Evolutionary conservation across 345 rosid species (phyloP).

Genomic region (Citrus reticulata): DNA sequence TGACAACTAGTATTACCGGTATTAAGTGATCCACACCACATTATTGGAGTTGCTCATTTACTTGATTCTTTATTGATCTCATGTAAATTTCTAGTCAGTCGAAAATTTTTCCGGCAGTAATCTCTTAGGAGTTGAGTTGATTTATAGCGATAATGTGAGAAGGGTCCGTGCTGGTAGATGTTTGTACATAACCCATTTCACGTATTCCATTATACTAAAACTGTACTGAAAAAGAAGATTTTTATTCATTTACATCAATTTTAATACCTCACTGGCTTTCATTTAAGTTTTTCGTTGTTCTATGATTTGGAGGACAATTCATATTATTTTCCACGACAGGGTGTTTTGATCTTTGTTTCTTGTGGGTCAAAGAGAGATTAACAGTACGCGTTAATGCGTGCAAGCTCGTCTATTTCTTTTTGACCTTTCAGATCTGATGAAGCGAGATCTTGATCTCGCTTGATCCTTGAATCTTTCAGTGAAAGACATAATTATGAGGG

Average conservation of each 20-base stretch:
- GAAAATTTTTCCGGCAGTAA: slow-evolving; percentile 12
- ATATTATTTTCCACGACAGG: background rate
- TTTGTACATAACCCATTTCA: slow-evolving; percentile 28
- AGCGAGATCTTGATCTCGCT: no score
- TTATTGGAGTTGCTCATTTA: slow-evolving; percentile 12
- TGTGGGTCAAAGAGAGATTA: background rate
- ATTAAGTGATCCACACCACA: slow-evolving; percentile 6
- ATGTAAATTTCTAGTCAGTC: slow-evolving; percentile 34
- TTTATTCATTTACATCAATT: background rate
- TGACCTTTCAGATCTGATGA: no score
- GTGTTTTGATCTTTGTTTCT: background rate
- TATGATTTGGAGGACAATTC: background rate
- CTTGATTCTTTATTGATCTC: slow-evolving; percentile 29
- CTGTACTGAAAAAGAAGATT: background rate
- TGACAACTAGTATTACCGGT: background rate
- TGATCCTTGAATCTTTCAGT: no score
- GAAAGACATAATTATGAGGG: no score
- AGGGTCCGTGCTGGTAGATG: slow-evolving; percentile 14
- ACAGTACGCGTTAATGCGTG: background rate
- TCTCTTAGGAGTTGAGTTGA: slow-evolving; percentile 25
- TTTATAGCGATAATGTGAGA: slow-evolving; percentile 24
- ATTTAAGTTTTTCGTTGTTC: background rate
- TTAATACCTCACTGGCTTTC: background rate
- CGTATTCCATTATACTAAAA: slow-evolving; percentile 11
- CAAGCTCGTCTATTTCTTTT: no score